Evolutionary conservation across 371 early-diverging fungal genomes (phyloP), one percentile per base, ranked within the genome.

Genomic region (Circinella umbellata): DNA sequence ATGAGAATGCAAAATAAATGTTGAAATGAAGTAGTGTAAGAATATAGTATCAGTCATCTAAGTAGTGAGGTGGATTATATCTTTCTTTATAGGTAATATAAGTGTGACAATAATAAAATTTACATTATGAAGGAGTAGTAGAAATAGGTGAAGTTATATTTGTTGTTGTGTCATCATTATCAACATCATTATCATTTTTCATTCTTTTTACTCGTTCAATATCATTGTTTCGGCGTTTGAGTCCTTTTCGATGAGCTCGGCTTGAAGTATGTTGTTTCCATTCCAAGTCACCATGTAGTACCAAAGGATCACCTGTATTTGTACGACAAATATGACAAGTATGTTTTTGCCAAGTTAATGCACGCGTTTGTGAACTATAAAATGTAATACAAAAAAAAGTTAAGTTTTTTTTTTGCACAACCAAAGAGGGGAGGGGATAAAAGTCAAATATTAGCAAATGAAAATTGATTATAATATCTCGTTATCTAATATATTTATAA

Each of bases 251-350:
- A 74, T 93, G 94, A 34, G 79, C 76, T 17, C 89, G 83, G 46
- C 91, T 87, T 59, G 76, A 76, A 27, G 87, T 55, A 62, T 93
- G 94, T 57, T 88, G 88, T 46, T 85, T 78, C 88, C 90, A 92
- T 64, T 91, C 90, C 15, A 80, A 78, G 36, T 91, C 90, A 4
- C 94, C 94, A 71, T 91, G 88, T 9, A 92, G 73, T 48, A 89
- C 79, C 4, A 88, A 81, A 7, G 84, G 85, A 11, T 76, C 73
- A 38, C 85, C 80, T 34, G 69, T 68, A 0, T 73, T 55, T 10
- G 75, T 73, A 20, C 85, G 85, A 69, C 92, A 92, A 6, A 90
- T 80, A n/a, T 78, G 74, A 51, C 93, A 93, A 27, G 74, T 74
- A 69, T 89, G 83, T 61, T 90, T 88, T 60, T 85, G 82, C 91